Percentiles rank a stretch among this genome's conserved stretches.
Conservation (phyloP, 257 asterid species). For the Nicotiana otophora region DNA sequence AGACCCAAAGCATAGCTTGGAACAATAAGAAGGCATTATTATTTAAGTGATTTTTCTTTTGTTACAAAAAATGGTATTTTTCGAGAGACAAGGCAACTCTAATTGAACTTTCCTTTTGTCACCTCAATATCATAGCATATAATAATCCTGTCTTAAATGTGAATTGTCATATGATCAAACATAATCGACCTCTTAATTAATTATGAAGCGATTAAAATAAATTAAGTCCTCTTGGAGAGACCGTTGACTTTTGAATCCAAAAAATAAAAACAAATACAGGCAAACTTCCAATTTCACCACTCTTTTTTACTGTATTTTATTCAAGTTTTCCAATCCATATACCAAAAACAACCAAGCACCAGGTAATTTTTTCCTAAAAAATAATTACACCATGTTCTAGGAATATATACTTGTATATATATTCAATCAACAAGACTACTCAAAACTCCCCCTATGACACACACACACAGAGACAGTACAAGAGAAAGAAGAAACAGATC, state of each 20-base stretch:
- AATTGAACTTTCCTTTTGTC: too few species aligned
- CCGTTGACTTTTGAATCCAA: neutral
- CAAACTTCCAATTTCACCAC: neutral
- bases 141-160: neutral
- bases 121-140: neutral
- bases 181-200: neutral
- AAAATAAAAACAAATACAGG: neutral
- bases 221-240: neutral
- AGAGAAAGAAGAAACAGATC: slow-evolving; percentile 24
- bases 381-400: neutral
- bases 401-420: neutral
- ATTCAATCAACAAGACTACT: slow-evolving; percentile 4
- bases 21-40: neutral
- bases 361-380: slow-evolving; percentile 8
- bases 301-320: neutral
- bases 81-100: neutral
- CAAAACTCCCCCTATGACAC: slow-evolving; percentile 2
- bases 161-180: neutral
- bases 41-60: neutral
- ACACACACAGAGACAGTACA: neutral
- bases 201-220: neutral
- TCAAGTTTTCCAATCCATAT: neutral
- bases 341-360: slow-evolving; percentile 8
- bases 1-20: neutral
- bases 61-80: too few species aligned